Percentiles rank a stretch among this genome's conserved stretches.
Conservation (phyloP, 306 rosid species). For the Elaeagnus macrophylla region DNA sequence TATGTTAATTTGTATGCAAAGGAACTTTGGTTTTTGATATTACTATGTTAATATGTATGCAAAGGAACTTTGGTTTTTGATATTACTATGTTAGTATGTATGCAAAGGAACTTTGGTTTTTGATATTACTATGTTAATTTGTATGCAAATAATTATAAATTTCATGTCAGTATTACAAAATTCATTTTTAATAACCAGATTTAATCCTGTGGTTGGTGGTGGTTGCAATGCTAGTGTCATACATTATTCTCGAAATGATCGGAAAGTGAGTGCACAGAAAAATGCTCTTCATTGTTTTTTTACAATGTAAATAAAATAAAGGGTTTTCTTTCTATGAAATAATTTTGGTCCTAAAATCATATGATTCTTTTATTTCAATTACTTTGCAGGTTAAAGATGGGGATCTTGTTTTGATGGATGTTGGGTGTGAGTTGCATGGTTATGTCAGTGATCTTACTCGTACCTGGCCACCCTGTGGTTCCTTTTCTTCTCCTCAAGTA, state of each 20-base stretch:
- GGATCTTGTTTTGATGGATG: conserved; percentile 89
- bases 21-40: too few relatives aligned
- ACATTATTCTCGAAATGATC: conserved; percentile 91
- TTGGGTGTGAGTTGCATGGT: conserved; percentile 92
- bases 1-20: too few relatives aligned
- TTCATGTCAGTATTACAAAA: conserved; percentile 7
- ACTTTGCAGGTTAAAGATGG: conserved; percentile 73
- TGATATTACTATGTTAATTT: too few relatives aligned
- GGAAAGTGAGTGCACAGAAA: conserved; percentile 41
- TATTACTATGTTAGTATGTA: too few relatives aligned
- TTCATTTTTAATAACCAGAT: conserved; percentile 36
- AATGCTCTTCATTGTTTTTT: not conserved
- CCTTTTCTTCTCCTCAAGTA: conserved; percentile 76
- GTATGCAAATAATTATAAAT: not conserved
- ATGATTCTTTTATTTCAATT: conserved; percentile 10
- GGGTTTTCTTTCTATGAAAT: not conserved
- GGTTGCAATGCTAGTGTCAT: conserved; percentile 81
- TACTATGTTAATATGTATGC: too few relatives aligned
- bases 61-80: too few relatives aligned
- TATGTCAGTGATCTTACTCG: conserved; percentile 93
- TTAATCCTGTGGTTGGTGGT: conserved; percentile 96
- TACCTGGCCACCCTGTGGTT: conserved; percentile 93
- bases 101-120: too few relatives aligned
- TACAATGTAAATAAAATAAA: not conserved
- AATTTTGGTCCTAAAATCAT: not conserved